Evolutionary conservation across 257 asterid species (phyloP).

Genomic region (Primulina tabacum): DNA sequence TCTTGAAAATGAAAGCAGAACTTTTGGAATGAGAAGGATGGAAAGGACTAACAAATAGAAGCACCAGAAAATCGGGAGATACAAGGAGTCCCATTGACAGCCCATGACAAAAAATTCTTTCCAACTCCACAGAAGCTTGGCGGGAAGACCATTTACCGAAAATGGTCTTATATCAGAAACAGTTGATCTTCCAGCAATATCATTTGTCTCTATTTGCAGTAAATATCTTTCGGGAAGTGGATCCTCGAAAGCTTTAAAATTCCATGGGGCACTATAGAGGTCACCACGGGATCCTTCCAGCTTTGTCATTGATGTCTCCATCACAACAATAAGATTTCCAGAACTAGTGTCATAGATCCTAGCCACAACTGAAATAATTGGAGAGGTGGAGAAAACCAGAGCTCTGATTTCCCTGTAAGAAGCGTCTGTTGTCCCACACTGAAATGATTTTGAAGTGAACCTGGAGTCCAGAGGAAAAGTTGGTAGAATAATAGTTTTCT

Average conservation of each 20-base stretch:
- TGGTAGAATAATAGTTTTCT: constrained; percentile 69
- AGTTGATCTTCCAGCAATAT: constrained; percentile 51
- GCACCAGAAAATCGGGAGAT: constrained; percentile 62
- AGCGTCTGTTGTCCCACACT: constrained; percentile 36
- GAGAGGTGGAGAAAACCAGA: constrained; percentile 74
- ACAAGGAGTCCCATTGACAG: constrained; percentile 83
- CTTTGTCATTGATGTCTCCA: constrained; percentile 66
- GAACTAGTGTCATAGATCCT: constrained; percentile 69
- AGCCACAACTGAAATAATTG: constrained; percentile 65
- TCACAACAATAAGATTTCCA: constrained; percentile 48
- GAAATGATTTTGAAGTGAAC: constrained; percentile 39
- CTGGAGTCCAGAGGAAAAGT: constrained; percentile 86
- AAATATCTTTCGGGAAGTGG: constrained; percentile 69
- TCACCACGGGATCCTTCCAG: constrained; percentile 50
- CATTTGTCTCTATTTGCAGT: constrained; percentile 74
- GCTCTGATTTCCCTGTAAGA: constrained; percentile 50
- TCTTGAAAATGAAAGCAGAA: constrained; percentile 37
- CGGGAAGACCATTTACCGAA: constrained; percentile 58
- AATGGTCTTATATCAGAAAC: constrained; percentile 75
- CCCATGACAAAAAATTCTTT: constrained; percentile 90
- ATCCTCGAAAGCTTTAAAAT: constrained; percentile 75
- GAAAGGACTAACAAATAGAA: constrained; percentile 45
- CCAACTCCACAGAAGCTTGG: constrained; percentile 66
- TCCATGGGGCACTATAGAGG: constrained; percentile 72
- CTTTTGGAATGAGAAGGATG: constrained; percentile 55